These are phyloP conservation scores for Discostella stelligeroides DNA, from an alignment of 108 stramenopile species.

Conservation along the genomic window DNA sequence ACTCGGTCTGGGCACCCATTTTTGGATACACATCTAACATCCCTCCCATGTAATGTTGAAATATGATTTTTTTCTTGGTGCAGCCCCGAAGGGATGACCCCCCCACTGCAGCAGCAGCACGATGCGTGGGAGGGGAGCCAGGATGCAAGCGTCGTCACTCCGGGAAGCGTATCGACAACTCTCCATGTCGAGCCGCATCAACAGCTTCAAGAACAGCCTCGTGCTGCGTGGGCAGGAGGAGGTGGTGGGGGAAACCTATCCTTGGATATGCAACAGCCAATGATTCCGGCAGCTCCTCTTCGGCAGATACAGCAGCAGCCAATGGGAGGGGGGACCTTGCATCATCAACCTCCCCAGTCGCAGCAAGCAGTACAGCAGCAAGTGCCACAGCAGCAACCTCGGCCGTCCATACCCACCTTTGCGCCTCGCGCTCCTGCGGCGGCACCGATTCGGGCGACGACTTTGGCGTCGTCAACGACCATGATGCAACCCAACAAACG, in stretches of 20 bases:
- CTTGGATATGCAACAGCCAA: slow-evolving; percentile 3
- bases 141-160: slow-evolving; percentile 39
- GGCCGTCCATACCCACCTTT: background rate
- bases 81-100: background rate
- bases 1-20: too few species aligned
- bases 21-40: too few species aligned
- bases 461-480: background rate
- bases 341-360: background rate
- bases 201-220: slow-evolving; percentile 16
- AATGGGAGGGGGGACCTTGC: too few species aligned
- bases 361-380: background rate
- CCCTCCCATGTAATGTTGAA: background rate
- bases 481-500: slow-evolving; percentile 22
- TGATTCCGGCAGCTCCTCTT: slow-evolving; percentile 16
- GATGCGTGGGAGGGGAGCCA: background rate
- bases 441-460: slow-evolving; percentile 9
- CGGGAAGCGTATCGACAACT: slow-evolving; percentile 27
- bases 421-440: background rate
- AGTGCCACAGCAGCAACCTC: slow-evolving; percentile 11
- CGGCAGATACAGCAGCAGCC: background rate
- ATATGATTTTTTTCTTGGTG: background rate
- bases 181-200: slow-evolving; percentile 36
- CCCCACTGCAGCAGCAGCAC: slow-evolving; percentile 10
- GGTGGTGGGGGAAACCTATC: slow-evolving; percentile 4
- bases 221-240: slow-evolving; percentile 7